Evolutionary conservation across 2,329 filamentous ascomycete species (phyloP).

Genomic region (Calonectria henricotiae): DNA sequence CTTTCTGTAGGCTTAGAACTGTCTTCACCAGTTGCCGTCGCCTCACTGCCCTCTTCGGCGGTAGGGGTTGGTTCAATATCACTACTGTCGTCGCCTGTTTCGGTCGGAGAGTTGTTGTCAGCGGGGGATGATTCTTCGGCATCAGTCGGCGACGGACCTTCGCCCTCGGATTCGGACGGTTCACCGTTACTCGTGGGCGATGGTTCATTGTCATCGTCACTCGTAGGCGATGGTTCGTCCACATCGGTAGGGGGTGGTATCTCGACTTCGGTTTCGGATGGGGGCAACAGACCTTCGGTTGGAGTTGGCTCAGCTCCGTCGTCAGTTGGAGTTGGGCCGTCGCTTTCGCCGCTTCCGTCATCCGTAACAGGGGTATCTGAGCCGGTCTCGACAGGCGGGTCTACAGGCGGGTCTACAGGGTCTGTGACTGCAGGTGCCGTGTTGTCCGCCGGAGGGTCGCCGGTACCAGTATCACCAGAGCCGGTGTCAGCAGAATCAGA

Average conservation of each 20-base stretch:
- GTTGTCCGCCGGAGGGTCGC: background rate
- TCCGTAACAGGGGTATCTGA: background rate
- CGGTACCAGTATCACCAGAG: background rate
- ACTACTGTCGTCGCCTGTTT: background rate
- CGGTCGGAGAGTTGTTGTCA: slow-evolving; percentile 15
- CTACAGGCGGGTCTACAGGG: background rate
- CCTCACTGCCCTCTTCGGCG: background rate
- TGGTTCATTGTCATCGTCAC: slow-evolving; percentile 13
- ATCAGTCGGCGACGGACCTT: slow-evolving; percentile 16
- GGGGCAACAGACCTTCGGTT: slow-evolving; percentile 23
- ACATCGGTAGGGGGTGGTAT: slow-evolving; percentile 13
- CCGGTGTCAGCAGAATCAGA: background rate
- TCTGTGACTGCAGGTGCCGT: background rate
- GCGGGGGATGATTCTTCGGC: slow-evolving; percentile 1
- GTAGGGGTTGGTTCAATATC: slow-evolving; percentile 8
- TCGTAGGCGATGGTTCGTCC: slow-evolving; percentile 12
- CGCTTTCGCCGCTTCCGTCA: background rate
- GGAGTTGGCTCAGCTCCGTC: background rate
- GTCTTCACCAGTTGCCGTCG: slow-evolving; percentile 1
- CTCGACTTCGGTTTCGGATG: slow-evolving; percentile 5
- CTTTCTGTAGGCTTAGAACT: background rate
- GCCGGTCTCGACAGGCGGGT: background rate
- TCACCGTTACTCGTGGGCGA: slow-evolving; percentile 15
- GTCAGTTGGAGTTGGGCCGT: background rate
- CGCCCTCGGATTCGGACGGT: slow-evolving; percentile 11